These are phyloP conservation scores for Colletotrichum sp. DNA, from an alignment of 2,329 filamentous ascomycete species.

Conservation along the genomic window DNA sequence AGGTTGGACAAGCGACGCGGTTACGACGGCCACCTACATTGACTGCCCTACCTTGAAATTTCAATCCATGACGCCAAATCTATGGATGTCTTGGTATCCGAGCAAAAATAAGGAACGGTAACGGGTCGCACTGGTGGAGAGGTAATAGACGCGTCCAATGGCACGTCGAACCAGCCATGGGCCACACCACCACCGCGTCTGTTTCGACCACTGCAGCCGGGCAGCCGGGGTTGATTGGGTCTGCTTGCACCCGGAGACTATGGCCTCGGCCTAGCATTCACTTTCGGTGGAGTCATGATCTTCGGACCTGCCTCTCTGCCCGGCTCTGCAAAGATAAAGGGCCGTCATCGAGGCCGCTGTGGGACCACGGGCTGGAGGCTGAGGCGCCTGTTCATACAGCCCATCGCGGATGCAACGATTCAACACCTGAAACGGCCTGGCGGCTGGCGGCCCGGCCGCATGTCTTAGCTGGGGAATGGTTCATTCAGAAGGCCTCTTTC, in stretches of 20 bases:
- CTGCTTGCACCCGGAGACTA: slow-evolving; percentile 5
- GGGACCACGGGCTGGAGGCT: slow-evolving; percentile 2
- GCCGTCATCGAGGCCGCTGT: not conserved
- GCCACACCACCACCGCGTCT: not conserved
- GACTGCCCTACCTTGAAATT: not conserved
- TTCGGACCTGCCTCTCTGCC: not conserved
- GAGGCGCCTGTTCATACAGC: slow-evolving; percentile 19
- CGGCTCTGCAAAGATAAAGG: not conserved
- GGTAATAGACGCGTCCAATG: slow-evolving; percentile 5
- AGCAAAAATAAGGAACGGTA: not conserved
- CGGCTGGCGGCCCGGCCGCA: slow-evolving; percentile 14
- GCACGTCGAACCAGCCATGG: not conserved
- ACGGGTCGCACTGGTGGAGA: not conserved
- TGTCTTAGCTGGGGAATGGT: not conserved
- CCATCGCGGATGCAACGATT: not conserved
- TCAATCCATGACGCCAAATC: not conserved
- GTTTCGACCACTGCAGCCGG: not conserved
- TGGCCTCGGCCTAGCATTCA: not conserved
- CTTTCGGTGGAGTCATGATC: not conserved
- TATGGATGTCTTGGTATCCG: not conserved
- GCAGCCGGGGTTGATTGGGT: slow-evolving; percentile 10
- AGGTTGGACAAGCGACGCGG: slow-evolving; percentile 19
- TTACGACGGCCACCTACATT: not conserved
- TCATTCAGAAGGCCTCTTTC: not conserved
- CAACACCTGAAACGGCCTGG: slow-evolving; percentile 15